These are phyloP conservation scores for Candida mattraensis DNA, from an alignment of 805 yeast genomes.

Conservation along the genomic window DNA sequence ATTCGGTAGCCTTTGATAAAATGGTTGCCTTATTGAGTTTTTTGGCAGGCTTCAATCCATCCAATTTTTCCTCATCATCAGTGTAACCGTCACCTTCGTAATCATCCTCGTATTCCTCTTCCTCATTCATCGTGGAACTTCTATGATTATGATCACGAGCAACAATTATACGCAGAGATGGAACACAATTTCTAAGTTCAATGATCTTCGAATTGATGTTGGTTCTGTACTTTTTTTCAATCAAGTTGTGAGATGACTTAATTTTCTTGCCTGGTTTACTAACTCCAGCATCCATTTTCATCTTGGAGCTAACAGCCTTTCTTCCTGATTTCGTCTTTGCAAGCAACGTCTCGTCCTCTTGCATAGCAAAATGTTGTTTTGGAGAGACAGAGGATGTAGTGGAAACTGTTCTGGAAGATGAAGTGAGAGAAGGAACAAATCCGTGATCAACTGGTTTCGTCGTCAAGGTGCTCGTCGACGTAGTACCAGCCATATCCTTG, in stretches of 20 bases:
- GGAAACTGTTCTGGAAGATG: constrained; percentile 14
- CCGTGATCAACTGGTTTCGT: no score
- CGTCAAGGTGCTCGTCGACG: constrained; percentile 31
- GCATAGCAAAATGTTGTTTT: no score
- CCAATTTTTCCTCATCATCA: constrained; percentile 56
- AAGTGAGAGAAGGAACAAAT: constrained; percentile 16
- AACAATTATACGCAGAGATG: constrained; percentile 56
- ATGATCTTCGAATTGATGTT: constrained; percentile 74
- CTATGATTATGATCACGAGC: constrained; percentile 39
- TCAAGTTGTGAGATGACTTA: constrained; percentile 75
- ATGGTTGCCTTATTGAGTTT: constrained; percentile 78
- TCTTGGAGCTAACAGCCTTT: constrained; percentile 9
- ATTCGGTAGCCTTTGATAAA: constrained; percentile 73
- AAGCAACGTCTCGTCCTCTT: no score
- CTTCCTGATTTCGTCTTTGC: not conserved
- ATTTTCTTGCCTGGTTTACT: constrained; percentile 39
- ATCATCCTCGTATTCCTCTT: constrained; percentile 45
- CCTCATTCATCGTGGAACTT: constrained; percentile 36
- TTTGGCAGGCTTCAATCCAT: constrained; percentile 74
- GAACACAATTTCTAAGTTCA: constrained; percentile 76
- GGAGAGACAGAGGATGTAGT: constrained; percentile 13
- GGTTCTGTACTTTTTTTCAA: constrained; percentile 79
- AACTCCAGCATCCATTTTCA: constrained; percentile 10
- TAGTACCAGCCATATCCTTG: constrained; percentile 22
- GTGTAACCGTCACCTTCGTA: constrained; percentile 54